Conservation (phyloP, 331 rosid species). For the Phaseolus coccineus region DNA sequence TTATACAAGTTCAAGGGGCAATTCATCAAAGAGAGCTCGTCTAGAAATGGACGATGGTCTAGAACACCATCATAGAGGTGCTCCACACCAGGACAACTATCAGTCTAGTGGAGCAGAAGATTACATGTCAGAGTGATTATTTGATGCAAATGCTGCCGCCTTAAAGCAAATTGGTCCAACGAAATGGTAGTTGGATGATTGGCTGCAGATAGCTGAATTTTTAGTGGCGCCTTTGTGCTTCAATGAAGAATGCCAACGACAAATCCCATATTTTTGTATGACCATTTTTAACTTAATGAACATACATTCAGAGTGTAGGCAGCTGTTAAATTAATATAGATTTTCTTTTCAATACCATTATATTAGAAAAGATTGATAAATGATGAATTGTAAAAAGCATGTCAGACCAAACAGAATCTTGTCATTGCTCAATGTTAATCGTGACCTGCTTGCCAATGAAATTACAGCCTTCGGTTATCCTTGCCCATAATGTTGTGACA, state of each 20-base stretch:
- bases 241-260: conserved; percentile 38
- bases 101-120: conserved; percentile 91
- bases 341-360: conserved; percentile 47
- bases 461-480: not conserved
- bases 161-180: conserved; percentile 34
- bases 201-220: conserved; percentile 39
- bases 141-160: conserved; percentile 44
- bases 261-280: conserved; percentile 32
- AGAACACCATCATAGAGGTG: conserved; percentile 64
- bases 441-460: conserved; percentile 25
- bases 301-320: conserved; percentile 49
- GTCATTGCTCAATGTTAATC: conserved; percentile 3
- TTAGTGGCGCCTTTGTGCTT: conserved; percentile 25
- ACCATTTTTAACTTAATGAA: conserved; percentile 36
- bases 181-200: conserved; percentile 41
- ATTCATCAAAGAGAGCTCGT: conserved; percentile 57
- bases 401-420: conserved; percentile 37
- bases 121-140: conserved; percentile 76
- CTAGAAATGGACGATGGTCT: conserved; percentile 75
- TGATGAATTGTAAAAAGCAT: conserved; percentile 46
- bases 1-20: conserved; percentile 61
- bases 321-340: conserved; percentile 44
- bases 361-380: conserved; percentile 41
- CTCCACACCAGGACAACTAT: conserved; percentile 64
- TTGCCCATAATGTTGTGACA: not conserved